Evolutionary conservation across 2,329 filamentous ascomycete genomes (phyloP).

Genomic region (Ambrosiella cleistominuta): DNA sequence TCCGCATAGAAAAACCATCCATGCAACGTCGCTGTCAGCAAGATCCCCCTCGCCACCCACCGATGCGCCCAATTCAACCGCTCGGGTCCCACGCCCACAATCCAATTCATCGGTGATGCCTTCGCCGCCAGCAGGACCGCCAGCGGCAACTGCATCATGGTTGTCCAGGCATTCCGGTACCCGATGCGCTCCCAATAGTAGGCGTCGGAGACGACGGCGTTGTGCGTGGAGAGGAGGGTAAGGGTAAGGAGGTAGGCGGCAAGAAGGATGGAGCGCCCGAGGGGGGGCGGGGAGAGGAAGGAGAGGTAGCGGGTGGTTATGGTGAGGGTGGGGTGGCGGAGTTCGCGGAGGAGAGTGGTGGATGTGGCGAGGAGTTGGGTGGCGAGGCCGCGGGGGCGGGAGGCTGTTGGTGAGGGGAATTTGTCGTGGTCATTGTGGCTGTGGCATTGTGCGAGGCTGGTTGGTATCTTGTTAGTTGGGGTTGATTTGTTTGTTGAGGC

Average conservation of each 20-base stretch:
- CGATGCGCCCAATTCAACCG: slow-evolving; percentile 57
- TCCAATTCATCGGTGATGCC: slow-evolving; percentile 38
- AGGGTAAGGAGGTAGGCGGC: slow-evolving; percentile 41
- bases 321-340: slow-evolving; percentile 36
- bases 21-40: slow-evolving; percentile 50
- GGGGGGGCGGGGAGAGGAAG: slow-evolving; percentile 41
- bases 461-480: too few relatives aligned
- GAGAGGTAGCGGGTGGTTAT: slow-evolving; percentile 28
- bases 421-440: slow-evolving; percentile 17
- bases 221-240: slow-evolving; percentile 36
- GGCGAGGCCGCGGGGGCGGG: slow-evolving; percentile 29
- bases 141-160: slow-evolving; percentile 45
- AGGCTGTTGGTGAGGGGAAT: slow-evolving; percentile 29
- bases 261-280: slow-evolving; percentile 37
- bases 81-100: slow-evolving; percentile 49
- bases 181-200: slow-evolving; percentile 48
- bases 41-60: slow-evolving; percentile 52
- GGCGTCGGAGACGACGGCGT: slow-evolving; percentile 31
- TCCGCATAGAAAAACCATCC: slow-evolving; percentile 51
- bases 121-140: slow-evolving; percentile 46
- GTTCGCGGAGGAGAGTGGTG: slow-evolving; percentile 39
- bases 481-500: too few relatives aligned
- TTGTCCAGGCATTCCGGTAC: slow-evolving; percentile 51
- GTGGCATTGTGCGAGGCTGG: neutral
- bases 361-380: slow-evolving; percentile 39